Conservation (phyloP, 2,329 filamentous ascomycete species). For the Mollisiaceae sp. region DNA sequence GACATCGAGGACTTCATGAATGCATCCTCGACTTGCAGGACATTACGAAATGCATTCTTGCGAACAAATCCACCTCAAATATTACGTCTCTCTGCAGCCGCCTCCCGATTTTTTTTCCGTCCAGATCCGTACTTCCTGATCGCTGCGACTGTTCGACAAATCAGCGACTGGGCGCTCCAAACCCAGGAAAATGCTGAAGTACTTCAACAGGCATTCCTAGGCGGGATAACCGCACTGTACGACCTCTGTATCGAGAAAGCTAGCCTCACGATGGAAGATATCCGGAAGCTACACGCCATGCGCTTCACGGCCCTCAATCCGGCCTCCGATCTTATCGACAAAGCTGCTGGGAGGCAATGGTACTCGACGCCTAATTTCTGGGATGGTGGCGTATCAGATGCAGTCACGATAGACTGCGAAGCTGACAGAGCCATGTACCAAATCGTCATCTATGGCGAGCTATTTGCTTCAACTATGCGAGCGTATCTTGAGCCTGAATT, state of each 20-base stretch:
- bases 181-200: slow-evolving; percentile 31
- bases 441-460: slow-evolving; percentile 10
- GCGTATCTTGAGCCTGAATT: slow-evolving; percentile 14
- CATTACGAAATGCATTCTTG: slow-evolving; percentile 34
- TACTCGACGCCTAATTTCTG: not conserved
- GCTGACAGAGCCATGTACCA: slow-evolving; percentile 12
- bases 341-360: not conserved
- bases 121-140: slow-evolving; percentile 46
- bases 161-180: slow-evolving; percentile 43
- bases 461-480: slow-evolving; percentile 14
- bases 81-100: slow-evolving; percentile 37
- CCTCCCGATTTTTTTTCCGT: slow-evolving; percentile 43
- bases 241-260: slow-evolving; percentile 3
- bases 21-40: slow-evolving; percentile 33
- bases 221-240: not conserved
- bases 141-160: slow-evolving; percentile 42
- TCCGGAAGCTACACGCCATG: slow-evolving; percentile 2
- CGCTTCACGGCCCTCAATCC: slow-evolving; percentile 2
- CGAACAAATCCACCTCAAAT: slow-evolving; percentile 38
- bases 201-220: not conserved
- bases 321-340: not conserved
- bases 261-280: slow-evolving; percentile 1
- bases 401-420: not conserved
- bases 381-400: not conserved
- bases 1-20: slow-evolving; percentile 45